Percentiles rank a stretch among this genome's conserved stretches.
phyloP scores from a whole-genome alignment of 208 protist genomes.

The Trypanosoma mega region DNA sequence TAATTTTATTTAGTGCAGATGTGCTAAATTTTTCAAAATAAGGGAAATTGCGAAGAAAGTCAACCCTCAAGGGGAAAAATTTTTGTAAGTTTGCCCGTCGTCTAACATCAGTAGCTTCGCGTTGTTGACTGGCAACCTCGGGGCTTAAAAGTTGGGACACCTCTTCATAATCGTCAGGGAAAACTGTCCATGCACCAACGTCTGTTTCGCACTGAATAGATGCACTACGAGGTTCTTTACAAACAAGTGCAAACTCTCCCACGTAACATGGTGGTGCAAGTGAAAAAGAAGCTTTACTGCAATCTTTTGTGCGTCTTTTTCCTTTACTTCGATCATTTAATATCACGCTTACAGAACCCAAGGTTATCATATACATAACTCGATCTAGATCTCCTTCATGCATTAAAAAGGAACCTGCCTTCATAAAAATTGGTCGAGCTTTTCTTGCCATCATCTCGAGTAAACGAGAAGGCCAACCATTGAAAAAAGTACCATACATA shows the following conservation, averaged over 20 bases:
- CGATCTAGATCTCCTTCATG: constrained; percentile 88
- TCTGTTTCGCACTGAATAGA: constrained; percentile 87
- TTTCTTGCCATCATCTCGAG: constrained; percentile 70
- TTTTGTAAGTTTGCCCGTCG: constrained; percentile 77
- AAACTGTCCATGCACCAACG: constrained; percentile 77
- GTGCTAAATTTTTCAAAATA: constrained; percentile 82
- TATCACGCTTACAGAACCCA: constrained; percentile 65
- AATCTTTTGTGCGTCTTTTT: constrained; percentile 77
- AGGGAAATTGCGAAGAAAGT: constrained; percentile 71
- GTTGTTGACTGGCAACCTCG: constrained; percentile 75
- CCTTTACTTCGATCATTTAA: constrained; percentile 60
- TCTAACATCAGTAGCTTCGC: constrained; percentile 82
- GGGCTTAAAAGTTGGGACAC: constrained; percentile 70
- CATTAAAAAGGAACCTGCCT: constrained; percentile 74
- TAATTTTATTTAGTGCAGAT: constrained; percentile 48
- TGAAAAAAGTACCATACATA: constrained; percentile 86
- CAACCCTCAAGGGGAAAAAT: constrained; percentile 76
- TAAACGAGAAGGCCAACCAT: constrained; percentile 65
- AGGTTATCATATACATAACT: constrained; percentile 88
- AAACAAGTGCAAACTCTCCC: constrained; percentile 87
- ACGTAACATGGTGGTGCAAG: constrained; percentile 86
- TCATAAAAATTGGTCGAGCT: constrained; percentile 59
- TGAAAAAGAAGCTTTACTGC: constrained; percentile 62
- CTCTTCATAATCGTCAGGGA: constrained; percentile 80
- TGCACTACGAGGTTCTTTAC: constrained; percentile 82